A percentile compares a stretch with the other conserved stretches of the same genome.
Evolutionary conservation across 2,329 filamentous ascomycete species (phyloP).

Genomic region (Calonectria montana): DNA sequence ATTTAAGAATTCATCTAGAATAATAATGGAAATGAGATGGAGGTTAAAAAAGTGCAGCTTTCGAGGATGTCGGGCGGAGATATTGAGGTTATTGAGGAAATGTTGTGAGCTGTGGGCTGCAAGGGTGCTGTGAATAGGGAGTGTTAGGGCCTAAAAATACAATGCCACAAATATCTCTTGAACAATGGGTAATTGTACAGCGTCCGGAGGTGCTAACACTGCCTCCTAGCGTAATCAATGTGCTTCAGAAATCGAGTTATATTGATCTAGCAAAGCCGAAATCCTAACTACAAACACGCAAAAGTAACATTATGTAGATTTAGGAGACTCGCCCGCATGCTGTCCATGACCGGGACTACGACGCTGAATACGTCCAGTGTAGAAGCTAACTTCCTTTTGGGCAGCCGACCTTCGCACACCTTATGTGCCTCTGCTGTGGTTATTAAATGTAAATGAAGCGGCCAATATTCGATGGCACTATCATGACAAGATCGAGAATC

Average conservation of each 20-base stretch:
- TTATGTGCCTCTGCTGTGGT: constrained; percentile 13
- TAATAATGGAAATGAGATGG: too few relatives aligned
- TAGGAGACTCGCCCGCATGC: constrained; percentile 18
- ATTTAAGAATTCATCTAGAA: too few relatives aligned
- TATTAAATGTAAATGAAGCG: constrained; percentile 17
- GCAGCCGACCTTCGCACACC: constrained; percentile 4
- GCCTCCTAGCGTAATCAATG: not conserved
- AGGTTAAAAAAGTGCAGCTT: too few relatives aligned
- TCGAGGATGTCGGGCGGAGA: too few relatives aligned
- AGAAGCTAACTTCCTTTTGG: not conserved
- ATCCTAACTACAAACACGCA: constrained; percentile 44
- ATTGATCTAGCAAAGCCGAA: constrained; percentile 46
- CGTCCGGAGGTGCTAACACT: too few relatives aligned
- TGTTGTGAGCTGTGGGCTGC: too few relatives aligned
- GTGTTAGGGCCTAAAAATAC: not conserved
- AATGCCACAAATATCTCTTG: not conserved
- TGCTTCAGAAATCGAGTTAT: constrained; percentile 36
- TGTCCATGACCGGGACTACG: not conserved
- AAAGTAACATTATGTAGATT: constrained; percentile 28
- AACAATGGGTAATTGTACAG: not conserved
- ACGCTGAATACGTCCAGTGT: not conserved
- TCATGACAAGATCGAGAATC: not conserved
- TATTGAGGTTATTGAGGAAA: too few relatives aligned
- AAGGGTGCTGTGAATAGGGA: too few relatives aligned
- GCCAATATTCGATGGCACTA: not conserved